A percentile compares a stretch with the other conserved stretches of the same genome.
Conservation (phyloP, 441 rosid species). For the Gossypium laxum region DNA sequence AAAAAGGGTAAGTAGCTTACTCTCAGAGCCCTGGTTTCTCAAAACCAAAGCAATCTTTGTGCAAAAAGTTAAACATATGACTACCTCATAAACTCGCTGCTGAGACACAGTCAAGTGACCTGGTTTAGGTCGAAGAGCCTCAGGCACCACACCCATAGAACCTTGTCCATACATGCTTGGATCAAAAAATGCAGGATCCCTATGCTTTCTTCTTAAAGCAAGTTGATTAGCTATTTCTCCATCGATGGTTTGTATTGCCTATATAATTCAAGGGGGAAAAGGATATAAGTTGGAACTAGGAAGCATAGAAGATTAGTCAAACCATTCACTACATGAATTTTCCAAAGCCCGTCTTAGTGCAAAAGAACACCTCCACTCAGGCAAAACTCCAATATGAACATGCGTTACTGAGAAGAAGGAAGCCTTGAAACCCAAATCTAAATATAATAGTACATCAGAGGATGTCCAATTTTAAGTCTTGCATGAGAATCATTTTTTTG, state of each 20-base stretch:
- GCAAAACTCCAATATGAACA: not conserved
- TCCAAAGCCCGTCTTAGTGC: not conserved
- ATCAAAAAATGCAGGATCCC: constrained; percentile 78
- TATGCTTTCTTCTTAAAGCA: constrained; percentile 68
- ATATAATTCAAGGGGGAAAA: not conserved
- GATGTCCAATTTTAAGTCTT: not conserved
- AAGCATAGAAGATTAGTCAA: not conserved
- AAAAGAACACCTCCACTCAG: not conserved
- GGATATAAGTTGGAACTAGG: not conserved
- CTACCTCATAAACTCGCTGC: constrained; percentile 95
- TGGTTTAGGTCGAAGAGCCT: constrained; percentile 87
- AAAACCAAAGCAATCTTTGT: constrained; percentile 11
- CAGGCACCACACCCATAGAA: constrained; percentile 70
- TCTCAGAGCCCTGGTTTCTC: constrained; percentile 12
- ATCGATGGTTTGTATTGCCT: constrained; percentile 92
- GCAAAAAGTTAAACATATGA: not conserved
- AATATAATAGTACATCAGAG: not conserved
- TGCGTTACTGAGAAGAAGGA: not conserved
- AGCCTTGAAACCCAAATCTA: not conserved
- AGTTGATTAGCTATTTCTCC: constrained; percentile 80
- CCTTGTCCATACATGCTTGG: constrained; percentile 62
- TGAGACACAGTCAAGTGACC: constrained; percentile 84
- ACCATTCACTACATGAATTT: not conserved
- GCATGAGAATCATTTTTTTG: not conserved
- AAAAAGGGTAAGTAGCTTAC: not conserved